Evolutionary conservation across 2,329 filamentous ascomycete genomes (phyloP), one percentile per base, ranked within the genome.

Genomic region (Pseudocercospora pini-densiflorae): DNA sequence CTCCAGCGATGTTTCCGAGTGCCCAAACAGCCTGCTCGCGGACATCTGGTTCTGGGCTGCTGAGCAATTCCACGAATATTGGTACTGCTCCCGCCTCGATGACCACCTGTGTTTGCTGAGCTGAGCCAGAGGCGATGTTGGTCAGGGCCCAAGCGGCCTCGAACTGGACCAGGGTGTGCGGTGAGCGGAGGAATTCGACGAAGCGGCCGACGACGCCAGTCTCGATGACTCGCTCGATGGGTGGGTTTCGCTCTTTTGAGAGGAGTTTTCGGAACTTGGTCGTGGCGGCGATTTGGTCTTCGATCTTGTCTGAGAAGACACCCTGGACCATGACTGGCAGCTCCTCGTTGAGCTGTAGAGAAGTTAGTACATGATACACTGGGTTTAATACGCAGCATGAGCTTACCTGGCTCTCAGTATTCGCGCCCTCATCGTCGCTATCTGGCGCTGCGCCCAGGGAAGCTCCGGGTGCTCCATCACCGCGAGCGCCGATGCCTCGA

Each of bases 201-300:
- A 99, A 99, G 78, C 95, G 92, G 85, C 89, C 91, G 73, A 99
- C 95, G 71, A 99, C 95, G 77, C 95, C 95, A 66, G 95, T 98
- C 87, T 98, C 97, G 82, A 99, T 99, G 74, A 99, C 95, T 79
- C 96, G 93, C 85, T 99, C 95, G 79, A 99, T 99, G 54, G 95
- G 95, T 55, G 95, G 95, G 85, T 99, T 99, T 78, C 95, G 92
- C 86, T 99, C 95, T 85, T 99, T 99, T 73, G 93, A 97, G 29
- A 99, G 86, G 49, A 99, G 88, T 87, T 99, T 99, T 80, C 95
- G 88, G 87, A 99, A 99, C 82, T 97, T 97, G 74, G 95, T 99
- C 29, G 95, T 99, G 65, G 94, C 93, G 82, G 94, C 90, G 75
- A 99, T 99, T 83, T 99, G 95, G 74, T 92, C 88, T 79, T 99